Conservation (phyloP, 257 asterid species). For the Lantana camara region DNA sequence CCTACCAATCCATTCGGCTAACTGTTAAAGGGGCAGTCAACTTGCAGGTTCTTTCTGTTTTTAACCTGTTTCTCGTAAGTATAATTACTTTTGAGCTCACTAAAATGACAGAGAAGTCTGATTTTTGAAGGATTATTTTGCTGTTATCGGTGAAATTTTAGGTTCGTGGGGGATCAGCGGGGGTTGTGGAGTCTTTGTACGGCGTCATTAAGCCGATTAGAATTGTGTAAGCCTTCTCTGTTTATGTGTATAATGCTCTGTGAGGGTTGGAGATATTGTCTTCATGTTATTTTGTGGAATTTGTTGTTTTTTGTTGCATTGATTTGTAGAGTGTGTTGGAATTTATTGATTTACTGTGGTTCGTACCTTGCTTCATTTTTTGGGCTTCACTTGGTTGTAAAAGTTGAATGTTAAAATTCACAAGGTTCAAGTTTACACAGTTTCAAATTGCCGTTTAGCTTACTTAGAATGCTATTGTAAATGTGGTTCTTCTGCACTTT, state of each 20-base stretch:
- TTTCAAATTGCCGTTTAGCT: slow-evolving; percentile 9
- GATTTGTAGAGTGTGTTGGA: neutral
- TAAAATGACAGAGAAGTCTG: neutral
- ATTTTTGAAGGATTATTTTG: neutral
- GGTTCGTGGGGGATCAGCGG: slow-evolving; percentile 96
- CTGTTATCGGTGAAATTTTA: slow-evolving; percentile 22
- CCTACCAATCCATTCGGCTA: slow-evolving; percentile 75
- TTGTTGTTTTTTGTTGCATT: neutral
- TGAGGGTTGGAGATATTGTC: neutral
- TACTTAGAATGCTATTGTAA: neutral
- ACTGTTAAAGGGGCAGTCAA: slow-evolving; percentile 66
- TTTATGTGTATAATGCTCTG: slow-evolving; percentile 13
- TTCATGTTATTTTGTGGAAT: neutral
- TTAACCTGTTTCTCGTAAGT: neutral
- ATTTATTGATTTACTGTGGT: neutral
- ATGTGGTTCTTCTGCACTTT: slow-evolving; percentile 11
- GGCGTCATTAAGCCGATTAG: slow-evolving; percentile 80
- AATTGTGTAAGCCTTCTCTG: slow-evolving; percentile 53
- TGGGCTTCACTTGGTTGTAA: neutral
- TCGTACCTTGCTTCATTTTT: neutral
- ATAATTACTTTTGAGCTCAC: neutral
- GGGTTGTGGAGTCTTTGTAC: slow-evolving; percentile 78
- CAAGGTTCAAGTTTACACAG: neutral
- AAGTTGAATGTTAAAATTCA: neutral
- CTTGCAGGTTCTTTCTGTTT: slow-evolving; percentile 58